Conservation (phyloP, 2,329 filamentous ascomycete species). For the Westerdykella aurantiaca region DNA sequence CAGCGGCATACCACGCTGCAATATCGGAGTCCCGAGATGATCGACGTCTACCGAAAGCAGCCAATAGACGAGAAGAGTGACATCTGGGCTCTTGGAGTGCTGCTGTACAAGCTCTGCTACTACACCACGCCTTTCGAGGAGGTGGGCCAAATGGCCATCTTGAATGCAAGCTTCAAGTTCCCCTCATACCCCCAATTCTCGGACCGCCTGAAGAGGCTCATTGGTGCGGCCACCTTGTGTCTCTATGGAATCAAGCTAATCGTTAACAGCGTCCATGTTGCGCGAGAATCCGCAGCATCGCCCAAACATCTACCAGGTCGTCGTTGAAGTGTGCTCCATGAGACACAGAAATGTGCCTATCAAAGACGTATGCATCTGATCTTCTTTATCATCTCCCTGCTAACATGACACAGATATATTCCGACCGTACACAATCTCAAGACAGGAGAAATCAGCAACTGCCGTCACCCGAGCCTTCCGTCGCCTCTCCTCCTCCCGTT, state of each 20-base stretch:
- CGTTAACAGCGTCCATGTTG: conserved; percentile 72
- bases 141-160: conserved; percentile 91
- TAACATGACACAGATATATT: conserved; percentile 43
- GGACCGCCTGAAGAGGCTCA: conserved; percentile 79
- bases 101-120: conserved; percentile 97
- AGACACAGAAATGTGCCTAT: conserved; percentile 80
- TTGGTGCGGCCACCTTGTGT: conserved; percentile 57
- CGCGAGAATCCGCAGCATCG: conserved; percentile 71
- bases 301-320: conserved; percentile 90
- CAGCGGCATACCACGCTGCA: conserved; percentile 96
- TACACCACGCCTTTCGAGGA: conserved; percentile 99
- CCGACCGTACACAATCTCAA: conserved; percentile 58
- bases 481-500: conserved; percentile 50
- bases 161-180: conserved; percentile 92
- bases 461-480: conserved; percentile 50
- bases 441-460: conserved; percentile 54
- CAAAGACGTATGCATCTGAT: conserved; percentile 60
- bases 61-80: conserved; percentile 98
- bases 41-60: conserved; percentile 93
- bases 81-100: conserved; percentile 92
- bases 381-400: conserved; percentile 1
- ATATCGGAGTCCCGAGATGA: conserved; percentile 97
- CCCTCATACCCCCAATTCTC: conserved; percentile 86
- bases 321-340: conserved; percentile 83
- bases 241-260: conserved; percentile 10